Evolutionary conservation across 495 filamentous ascomycete species (phyloP).

Genomic region (Diplogelasinospora grovesii): DNA sequence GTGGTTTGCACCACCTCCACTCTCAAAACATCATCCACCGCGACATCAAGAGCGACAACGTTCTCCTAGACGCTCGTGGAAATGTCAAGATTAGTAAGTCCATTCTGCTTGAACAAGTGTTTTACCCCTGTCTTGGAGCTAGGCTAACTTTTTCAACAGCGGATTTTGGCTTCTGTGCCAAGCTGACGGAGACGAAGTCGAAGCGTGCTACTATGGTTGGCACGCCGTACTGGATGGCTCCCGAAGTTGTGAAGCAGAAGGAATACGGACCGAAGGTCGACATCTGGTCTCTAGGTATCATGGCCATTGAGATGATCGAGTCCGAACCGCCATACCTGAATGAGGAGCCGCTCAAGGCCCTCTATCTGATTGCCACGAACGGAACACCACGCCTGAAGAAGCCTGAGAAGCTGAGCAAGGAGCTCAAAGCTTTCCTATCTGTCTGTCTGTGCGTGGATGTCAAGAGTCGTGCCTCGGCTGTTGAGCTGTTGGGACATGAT

Average conservation of each 20-base stretch:
- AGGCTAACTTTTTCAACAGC: conserved; percentile 48
- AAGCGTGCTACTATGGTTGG: conserved; percentile 99
- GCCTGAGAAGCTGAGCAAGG: conserved; percentile 91
- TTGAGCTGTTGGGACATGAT: conserved; percentile 75
- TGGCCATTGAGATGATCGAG: conserved; percentile 99
- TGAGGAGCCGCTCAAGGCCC: conserved; percentile 92
- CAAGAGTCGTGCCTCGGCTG: conserved; percentile 83
- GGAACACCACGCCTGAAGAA: conserved; percentile 96
- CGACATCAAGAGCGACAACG: conserved; percentile 98
- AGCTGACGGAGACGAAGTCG: conserved; percentile 91
- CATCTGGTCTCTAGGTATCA: conserved; percentile 98
- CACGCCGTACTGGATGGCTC: conserved; percentile 99
- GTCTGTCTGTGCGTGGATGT: conserved; percentile 96
- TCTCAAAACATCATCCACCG: conserved; percentile 95
- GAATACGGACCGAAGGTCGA: conserved; percentile 98
- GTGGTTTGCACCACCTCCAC: conserved; percentile 88
- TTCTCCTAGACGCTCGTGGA: conserved; percentile 84
- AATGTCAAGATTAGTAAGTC: conserved; percentile 96
- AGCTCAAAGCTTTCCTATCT: conserved; percentile 90
- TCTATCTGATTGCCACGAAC: conserved; percentile 96
- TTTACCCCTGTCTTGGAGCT: background rate
- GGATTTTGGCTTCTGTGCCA: conserved; percentile 98
- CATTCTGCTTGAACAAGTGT: background rate
- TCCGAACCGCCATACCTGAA: conserved; percentile 96
- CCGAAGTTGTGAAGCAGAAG: conserved; percentile 98